phyloP scores from a whole-genome alignment of 495 filamentous ascomycete genomes.

The Penicillium simplicissimum region DNA sequence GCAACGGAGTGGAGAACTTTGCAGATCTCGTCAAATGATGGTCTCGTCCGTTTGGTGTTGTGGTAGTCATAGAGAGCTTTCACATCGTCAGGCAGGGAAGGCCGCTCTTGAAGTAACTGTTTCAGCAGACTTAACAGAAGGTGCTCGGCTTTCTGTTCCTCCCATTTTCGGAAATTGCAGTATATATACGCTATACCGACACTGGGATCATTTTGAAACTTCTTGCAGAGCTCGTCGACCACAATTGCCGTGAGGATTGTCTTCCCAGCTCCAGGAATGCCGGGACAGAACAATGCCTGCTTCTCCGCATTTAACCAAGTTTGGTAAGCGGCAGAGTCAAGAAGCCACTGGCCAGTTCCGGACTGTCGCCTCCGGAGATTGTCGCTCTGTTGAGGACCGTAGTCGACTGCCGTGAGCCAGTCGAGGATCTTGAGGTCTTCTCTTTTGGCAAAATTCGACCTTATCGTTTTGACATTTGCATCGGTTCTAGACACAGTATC shows the following conservation, averaged over 20 bases:
- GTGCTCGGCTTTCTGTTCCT: neutral
- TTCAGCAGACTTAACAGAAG: neutral
- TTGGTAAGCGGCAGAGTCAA: neutral
- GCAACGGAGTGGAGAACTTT: neutral
- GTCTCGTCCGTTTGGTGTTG: neutral
- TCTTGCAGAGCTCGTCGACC: neutral
- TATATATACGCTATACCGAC: neutral
- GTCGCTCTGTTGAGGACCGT: neutral
- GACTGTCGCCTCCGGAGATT: neutral
- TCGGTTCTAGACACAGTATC: too few species aligned
- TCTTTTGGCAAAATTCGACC: too few species aligned
- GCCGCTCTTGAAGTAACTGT: neutral
- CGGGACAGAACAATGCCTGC: neutral
- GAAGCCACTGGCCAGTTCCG: neutral
- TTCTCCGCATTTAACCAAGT: neutral
- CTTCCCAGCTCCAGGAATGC: conserved; percentile 1
- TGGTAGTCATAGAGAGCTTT: neutral
- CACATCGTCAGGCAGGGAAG: neutral
- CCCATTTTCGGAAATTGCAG: neutral
- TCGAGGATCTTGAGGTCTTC: neutral
- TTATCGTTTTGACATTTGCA: too few species aligned
- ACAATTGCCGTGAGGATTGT: neutral
- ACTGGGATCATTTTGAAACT: neutral
- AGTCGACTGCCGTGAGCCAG: neutral
- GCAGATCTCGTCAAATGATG: neutral